Percentiles rank a stretch among this genome's conserved stretches.
Evolutionary conservation across 768 basidiomycete genomes (phyloP).

Genomic region (Leccinum obscurum): DNA sequence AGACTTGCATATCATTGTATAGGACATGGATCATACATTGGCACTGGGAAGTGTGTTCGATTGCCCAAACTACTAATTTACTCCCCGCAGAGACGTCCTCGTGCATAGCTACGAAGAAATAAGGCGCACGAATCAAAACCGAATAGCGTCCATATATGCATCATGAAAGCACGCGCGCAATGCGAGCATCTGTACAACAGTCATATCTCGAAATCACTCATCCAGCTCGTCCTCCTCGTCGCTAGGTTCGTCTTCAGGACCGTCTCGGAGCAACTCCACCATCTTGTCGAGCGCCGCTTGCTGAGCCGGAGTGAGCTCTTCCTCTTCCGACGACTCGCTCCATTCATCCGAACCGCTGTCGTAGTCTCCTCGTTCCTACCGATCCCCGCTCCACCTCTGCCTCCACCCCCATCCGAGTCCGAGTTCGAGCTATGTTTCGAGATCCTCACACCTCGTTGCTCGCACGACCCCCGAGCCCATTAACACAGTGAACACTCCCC

Average conservation of each 20-base stretch:
- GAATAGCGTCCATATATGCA: too few relatives aligned
- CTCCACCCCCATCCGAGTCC: conserved; percentile 34
- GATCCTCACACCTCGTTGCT: conserved; percentile 35
- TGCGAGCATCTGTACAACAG: not conserved
- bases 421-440: conserved; percentile 41
- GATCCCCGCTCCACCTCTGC: conserved; percentile 15
- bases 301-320: conserved; percentile 50
- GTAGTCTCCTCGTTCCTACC: conserved; percentile 21
- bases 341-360: conserved; percentile 28
- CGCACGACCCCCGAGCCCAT: too few relatives aligned
- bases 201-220: conserved; percentile 30
- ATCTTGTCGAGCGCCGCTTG: conserved; percentile 66
- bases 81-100: conserved; percentile 43
- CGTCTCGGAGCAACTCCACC: conserved; percentile 55
- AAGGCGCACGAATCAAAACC: too few relatives aligned
- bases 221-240: conserved; percentile 52
- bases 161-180: not conserved
- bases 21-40: not conserved
- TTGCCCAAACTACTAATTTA: too few relatives aligned
- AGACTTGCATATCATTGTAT: not conserved
- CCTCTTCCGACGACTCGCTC: conserved; percentile 41
- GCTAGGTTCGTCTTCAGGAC: conserved; percentile 41
- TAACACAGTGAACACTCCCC: too few relatives aligned
- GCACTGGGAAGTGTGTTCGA: conserved; percentile 22
- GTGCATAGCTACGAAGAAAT: not conserved